Percentiles rank a stretch among this genome's conserved stretches.
These are phyloP conservation scores for Tetradesmus obliquus DNA, from an alignment of 139 green algal genomes.

Conservation along the genomic window DNA sequence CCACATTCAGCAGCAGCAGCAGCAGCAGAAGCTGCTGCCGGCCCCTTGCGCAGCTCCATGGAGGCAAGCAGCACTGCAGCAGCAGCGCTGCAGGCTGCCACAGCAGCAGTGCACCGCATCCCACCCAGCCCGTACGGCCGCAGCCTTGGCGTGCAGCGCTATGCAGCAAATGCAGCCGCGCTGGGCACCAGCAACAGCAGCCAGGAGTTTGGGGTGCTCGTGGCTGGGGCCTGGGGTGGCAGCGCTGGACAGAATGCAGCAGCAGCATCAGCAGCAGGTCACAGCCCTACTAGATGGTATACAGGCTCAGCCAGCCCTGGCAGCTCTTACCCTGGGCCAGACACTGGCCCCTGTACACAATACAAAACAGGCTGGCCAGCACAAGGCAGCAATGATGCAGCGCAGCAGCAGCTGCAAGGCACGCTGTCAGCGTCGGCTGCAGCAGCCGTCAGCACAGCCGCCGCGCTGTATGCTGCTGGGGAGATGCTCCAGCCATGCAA, in stretches of 20 bases:
- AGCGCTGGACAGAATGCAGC: neutral
- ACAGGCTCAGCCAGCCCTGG: neutral
- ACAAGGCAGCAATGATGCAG: neutral
- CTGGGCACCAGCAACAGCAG: neutral
- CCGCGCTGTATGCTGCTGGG: neutral
- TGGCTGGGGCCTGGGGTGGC: neutral
- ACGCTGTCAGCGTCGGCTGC: neutral
- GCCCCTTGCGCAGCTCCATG: neutral
- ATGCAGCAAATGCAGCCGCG: slow-evolving; percentile 32
- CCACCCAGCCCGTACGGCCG: neutral
- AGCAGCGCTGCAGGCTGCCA: slow-evolving; percentile 16
- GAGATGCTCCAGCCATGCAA: slow-evolving; percentile 12
- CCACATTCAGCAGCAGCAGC: neutral
- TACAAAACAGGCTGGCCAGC: neutral
- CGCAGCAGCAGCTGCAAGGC: neutral
- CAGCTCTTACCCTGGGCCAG: neutral
- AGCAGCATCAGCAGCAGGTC: slow-evolving; percentile 6
- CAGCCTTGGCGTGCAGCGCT: slow-evolving; percentile 16
- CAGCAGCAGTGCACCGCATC: slow-evolving; percentile 31
- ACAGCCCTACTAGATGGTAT: neutral
- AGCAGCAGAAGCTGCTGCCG: neutral
- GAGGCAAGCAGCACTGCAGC: neutral
- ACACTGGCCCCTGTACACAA: neutral
- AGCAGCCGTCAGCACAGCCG: neutral
- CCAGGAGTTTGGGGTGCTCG: neutral